A percentile compares a stretch with the other conserved stretches of the same genome.
These are phyloP conservation scores for Nephelium lappaceum DNA, from an alignment of 345 rosid species.

Conservation along the genomic window DNA sequence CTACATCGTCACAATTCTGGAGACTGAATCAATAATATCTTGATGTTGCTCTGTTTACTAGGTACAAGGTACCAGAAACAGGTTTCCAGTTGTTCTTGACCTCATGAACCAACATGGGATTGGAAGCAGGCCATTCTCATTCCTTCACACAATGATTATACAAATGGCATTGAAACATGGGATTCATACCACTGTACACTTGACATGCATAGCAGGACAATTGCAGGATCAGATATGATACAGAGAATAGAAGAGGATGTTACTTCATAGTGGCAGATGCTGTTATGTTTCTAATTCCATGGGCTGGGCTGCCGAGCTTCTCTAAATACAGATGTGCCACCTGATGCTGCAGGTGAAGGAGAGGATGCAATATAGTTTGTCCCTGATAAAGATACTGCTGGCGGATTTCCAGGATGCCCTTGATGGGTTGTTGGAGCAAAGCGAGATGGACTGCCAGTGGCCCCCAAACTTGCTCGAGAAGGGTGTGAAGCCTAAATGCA, in stretches of 20 bases:
- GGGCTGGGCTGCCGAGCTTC: conserved; percentile 82
- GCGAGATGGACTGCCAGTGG: conserved; percentile 70
- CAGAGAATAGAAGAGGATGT: background rate
- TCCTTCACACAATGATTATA: background rate
- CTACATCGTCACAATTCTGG: background rate
- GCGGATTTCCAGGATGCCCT: conserved; percentile 49
- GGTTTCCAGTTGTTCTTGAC: background rate
- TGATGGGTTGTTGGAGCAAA: conserved; percentile 55
- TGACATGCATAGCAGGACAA: background rate
- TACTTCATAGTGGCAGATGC: background rate
- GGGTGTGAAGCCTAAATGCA: conserved; percentile 55
- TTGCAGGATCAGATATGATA: background rate
- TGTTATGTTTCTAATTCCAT: conserved; percentile 52
- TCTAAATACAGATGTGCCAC: conserved; percentile 82
- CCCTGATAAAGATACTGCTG: conserved; percentile 74
- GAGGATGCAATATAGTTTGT: conserved; percentile 80
- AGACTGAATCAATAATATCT: background rate
- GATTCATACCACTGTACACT: background rate
- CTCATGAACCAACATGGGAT: background rate
- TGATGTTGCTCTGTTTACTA: background rate
- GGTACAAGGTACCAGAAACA: background rate
- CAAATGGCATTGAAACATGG: background rate
- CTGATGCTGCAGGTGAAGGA: conserved; percentile 94
- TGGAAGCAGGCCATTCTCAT: background rate
- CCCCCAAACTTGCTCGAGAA: conserved; percentile 52